A percentile compares a stretch with the other conserved stretches of the same genome.
Evolutionary conservation across 129 eudicot species (phyloP).

Genomic region (Flaveria linearis): DNA sequence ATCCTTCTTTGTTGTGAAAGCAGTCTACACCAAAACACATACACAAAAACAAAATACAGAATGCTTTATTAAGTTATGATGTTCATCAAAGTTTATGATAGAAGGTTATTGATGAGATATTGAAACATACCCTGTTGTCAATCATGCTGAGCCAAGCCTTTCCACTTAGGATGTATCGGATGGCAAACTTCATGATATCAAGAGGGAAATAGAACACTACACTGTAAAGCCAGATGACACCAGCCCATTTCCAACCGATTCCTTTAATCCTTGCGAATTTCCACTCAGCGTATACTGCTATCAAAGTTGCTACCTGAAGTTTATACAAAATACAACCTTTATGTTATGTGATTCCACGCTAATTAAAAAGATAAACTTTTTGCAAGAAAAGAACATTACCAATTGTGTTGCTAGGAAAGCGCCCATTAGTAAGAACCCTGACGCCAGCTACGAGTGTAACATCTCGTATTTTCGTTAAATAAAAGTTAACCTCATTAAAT

Average conservation of each 20-base stretch:
- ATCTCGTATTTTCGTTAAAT: too few species aligned
- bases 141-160: slow-evolving; percentile 79
- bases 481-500: too few species aligned
- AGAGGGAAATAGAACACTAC: slow-evolving; percentile 70
- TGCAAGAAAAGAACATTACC: background rate
- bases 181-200: slow-evolving; percentile 61
- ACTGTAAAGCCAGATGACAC: slow-evolving; percentile 74
- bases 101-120: background rate
- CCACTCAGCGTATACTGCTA: slow-evolving; percentile 80
- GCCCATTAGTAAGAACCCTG: background rate
- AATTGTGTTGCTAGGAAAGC: slow-evolving; percentile 13
- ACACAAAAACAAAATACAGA: background rate
- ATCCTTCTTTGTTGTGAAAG: slow-evolving; percentile 75
- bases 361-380: background rate
- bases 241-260: slow-evolving; percentile 90
- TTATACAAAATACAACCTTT: background rate
- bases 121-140: slow-evolving; percentile 45
- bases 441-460: slow-evolving; percentile 23
- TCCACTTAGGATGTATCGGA: slow-evolving; percentile 53
- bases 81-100: slow-evolving; percentile 1
- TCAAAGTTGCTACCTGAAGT: slow-evolving; percentile 56
- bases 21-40: slow-evolving; percentile 44
- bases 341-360: background rate
- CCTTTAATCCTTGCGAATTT: slow-evolving; percentile 62
- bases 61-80: background rate